Base-by-base conservation (phyloP, 495 filamentous ascomycete species). In the Penicillium bialowiezense region DNA sequence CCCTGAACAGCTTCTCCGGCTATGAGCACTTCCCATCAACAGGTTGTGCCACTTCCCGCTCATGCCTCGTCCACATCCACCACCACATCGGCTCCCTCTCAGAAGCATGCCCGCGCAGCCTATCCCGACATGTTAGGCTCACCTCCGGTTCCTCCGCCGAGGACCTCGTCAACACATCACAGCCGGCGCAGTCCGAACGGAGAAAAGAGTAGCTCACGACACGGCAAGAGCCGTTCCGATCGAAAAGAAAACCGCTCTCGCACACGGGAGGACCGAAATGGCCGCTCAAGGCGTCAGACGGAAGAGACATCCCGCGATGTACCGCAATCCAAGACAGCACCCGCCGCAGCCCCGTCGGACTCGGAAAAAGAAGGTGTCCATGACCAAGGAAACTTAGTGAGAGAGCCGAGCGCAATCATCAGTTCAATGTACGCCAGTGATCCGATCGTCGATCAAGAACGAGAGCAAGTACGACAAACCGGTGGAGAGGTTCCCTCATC, bases 401-500 rank as follows among this genome's bases (percentile, higher is more conserved):
- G 67, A 37, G 72, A 76, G 56, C 64, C 68, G 3, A 76, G 65
- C 43, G 50, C 71, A 5, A 81, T 95, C 17, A 83, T 95, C 51
- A 88, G 89, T 58, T 81, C 87, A 32, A 79, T 93, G 12, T 65
- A 91, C 52, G 78, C 91, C 43, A 87, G 86, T 41, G 89, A 95
- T 55, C 88, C 89, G 15, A 77, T 83, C 50, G 84, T 88, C 20
- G 90, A 95, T 60, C 75, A 90, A 41, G 85, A 82, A 35, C 78
- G 91, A 41, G 91, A 91, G 63, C 76, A 79, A 50, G 87, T 87
- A 54, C 86, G 90, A 20, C 73, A 85, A 53, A 72, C 73, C 12
- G 81, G 75, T 75, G 1, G 81, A 80, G 38, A 66, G 24, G 71
- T 75, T 17, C 64, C 78, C 3, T 72, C 76, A 8, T 66, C 79